Evolutionary conservation across 2,329 filamentous ascomycete genomes (phyloP), one percentile per base, ranked within the genome.

Genomic region (Zasmidium cellare): DNA sequence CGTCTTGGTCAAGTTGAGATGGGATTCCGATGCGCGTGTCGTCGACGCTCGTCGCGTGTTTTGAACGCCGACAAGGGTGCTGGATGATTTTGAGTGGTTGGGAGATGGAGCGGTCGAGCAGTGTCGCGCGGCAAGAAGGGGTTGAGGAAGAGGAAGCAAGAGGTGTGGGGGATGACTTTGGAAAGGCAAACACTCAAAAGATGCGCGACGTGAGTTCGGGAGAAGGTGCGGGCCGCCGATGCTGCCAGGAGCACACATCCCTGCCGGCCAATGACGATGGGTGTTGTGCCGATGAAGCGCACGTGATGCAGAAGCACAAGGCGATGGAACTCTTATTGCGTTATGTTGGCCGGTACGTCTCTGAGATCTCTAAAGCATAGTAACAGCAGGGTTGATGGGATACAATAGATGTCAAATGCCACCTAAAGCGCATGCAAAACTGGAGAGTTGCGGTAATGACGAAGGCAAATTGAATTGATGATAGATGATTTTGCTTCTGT

Each of bases 401-500:
- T 6, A 11, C 25, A 28, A 28, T 28, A 28, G 25, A 28, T 28
- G n/a, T n/a, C n/a, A n/a, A n/a, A n/a, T n/a, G n/a, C n/a, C n/a
- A n/a, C n/a, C n/a, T n/a, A n/a, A n/a, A n/a, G n/a, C n/a, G n/a
- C n/a, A n/a, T n/a, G n/a, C n/a, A n/a, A n/a, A n/a, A n/a, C n/a
- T n/a, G n/a, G n/a, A n/a, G n/a, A n/a, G n/a, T n/a, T n/a, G n/a
- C n/a, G n/a, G n/a, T n/a, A n/a, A n/a, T n/a, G n/a, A n/a, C n/a
- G n/a, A n/a, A 28, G 25, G 11, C 11, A 11, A 28, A 28, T 28
- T 5, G 25, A 3, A n/a, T 9, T n/a, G 35, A 41, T 41, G 35
- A 41, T 41, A 51, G 35, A 41, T 41, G 41, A 38, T 45, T 9
- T n/a, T 20, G 28, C 38, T 52, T 23, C 53, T 46, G 41, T 57